phyloP scores from a whole-genome alignment of 345 rosid species.

The Atalantia buxifolia region DNA sequence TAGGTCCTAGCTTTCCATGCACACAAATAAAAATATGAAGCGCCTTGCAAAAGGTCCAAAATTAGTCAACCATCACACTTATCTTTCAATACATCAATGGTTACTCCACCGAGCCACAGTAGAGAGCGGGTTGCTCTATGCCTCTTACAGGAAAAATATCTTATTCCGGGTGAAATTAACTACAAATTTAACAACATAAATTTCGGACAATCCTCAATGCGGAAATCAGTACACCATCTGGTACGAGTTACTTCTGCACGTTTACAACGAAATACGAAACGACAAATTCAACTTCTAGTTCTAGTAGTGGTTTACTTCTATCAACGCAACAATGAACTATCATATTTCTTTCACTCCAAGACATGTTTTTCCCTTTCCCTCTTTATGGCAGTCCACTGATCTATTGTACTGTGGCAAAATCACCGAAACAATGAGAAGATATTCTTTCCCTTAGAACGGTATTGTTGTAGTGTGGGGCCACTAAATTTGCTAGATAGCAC shows the following conservation, averaged over 20 bases:
- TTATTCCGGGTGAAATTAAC: too few relatives aligned
- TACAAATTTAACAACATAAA: too few relatives aligned
- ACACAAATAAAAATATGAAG: neutral
- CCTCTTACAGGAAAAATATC: too few relatives aligned
- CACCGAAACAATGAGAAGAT: neutral
- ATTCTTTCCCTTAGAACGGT: neutral
- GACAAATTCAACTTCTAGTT: neutral
- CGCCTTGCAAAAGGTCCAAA: neutral
- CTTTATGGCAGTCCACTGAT: neutral
- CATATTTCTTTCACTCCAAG: neutral
- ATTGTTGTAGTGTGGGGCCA: neutral
- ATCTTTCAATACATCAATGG: neutral
- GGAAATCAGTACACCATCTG: too few relatives aligned
- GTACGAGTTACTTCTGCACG: neutral
- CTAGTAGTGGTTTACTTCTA: too few relatives aligned
- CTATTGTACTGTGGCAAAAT: neutral
- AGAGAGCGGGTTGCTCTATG: accelerated
- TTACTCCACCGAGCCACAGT: neutral
- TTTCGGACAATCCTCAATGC: too few relatives aligned
- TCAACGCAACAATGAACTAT: too few relatives aligned
- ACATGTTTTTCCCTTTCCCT: neutral
- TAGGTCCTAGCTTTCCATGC: neutral
- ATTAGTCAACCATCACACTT: neutral
- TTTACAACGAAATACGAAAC: neutral
- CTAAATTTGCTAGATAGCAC: neutral